Evolutionary conservation across 2,329 filamentous ascomycete species (phyloP).

Genomic region (Hyphodiscus sp.): DNA sequence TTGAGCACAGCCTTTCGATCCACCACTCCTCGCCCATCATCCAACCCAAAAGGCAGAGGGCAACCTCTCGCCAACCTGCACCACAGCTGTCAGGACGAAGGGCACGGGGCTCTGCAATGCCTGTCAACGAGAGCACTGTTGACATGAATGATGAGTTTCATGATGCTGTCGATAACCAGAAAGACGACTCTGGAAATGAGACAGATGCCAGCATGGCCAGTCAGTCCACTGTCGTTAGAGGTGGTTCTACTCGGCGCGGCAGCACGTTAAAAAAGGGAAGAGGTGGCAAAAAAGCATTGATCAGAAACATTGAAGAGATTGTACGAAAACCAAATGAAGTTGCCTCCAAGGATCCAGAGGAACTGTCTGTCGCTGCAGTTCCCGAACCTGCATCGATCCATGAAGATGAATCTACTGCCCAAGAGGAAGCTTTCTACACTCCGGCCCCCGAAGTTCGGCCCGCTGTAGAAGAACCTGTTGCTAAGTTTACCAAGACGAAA

Average conservation of each 20-base stretch:
- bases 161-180: conserved; percentile 19
- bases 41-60: conserved; percentile 19
- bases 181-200: conserved; percentile 29
- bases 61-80: conserved; percentile 12
- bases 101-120: conserved; percentile 18
- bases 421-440: conserved; percentile 15
- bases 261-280: conserved; percentile 24
- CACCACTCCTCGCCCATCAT: conserved; percentile 19
- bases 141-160: conserved; percentile 4
- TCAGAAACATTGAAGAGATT: conserved; percentile 22
- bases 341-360: conserved; percentile 3
- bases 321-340: conserved; percentile 7
- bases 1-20: conserved; percentile 22
- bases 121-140: conserved; percentile 12
- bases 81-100: conserved; percentile 9
- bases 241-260: conserved; percentile 14
- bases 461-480: not conserved
- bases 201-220: conserved; percentile 28
- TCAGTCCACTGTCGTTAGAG: conserved; percentile 24
- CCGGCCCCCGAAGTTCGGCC: conserved; percentile 4
- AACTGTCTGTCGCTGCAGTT: not conserved
- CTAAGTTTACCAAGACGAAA: conserved; percentile 9
- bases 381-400: conserved; percentile 10
- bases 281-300: conserved; percentile 19
- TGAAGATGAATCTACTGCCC: conserved; percentile 11